Base-by-base conservation (phyloP, 331 rosid genomes). In the Pyracantha coccinea region DNA sequence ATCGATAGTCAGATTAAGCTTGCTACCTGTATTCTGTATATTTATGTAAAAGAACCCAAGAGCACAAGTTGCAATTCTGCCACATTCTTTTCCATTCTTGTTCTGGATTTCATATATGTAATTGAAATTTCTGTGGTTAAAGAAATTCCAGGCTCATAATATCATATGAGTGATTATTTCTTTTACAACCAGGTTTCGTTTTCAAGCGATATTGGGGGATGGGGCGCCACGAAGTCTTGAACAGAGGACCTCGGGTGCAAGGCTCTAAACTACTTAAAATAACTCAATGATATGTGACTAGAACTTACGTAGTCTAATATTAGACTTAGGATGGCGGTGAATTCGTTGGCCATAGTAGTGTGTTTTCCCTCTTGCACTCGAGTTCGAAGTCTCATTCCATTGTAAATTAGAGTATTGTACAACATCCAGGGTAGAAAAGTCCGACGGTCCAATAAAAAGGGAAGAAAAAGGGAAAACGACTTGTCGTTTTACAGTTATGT, bases 51-150 rank as follows among this genome's bases (percentile, higher is more conserved):
- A 74, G 80, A 75, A 85, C 59, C 53, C 75, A 33, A 23, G 16
- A 28, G 75, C 72, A 78, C 74, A 47, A 75, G 76, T 81, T 76
- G 57, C 27, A 66, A 54, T 47, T 50, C 72, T 33, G 41, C 75
- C 55, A 70, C 83, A 82, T 90, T 89, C 89, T 89, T 85, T 81
- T 72, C 73, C 80, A 83, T 85, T 87, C 80, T 82, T 87, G 74
- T 62, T 68, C 76, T 79, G 77, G 73, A 77, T 76, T 75, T 71
- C 81, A 78, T 72, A 66, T 69, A 67, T 54, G 65, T 75, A 75
- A 69, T 17, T 71, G 54, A 69, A 79, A 80, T 77, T 79, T 82
- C 58, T n/a, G 74, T 44, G 81, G 73, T 68, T 63, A 65, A 31
- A 65, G 77, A 66, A 75, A 73, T 74, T 76, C 29, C 35, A 64